Percentiles rank a stretch among this genome's conserved stretches.
These are phyloP conservation scores for Ballota nigra DNA, from an alignment of 257 asterid genomes.

Conservation along the genomic window DNA sequence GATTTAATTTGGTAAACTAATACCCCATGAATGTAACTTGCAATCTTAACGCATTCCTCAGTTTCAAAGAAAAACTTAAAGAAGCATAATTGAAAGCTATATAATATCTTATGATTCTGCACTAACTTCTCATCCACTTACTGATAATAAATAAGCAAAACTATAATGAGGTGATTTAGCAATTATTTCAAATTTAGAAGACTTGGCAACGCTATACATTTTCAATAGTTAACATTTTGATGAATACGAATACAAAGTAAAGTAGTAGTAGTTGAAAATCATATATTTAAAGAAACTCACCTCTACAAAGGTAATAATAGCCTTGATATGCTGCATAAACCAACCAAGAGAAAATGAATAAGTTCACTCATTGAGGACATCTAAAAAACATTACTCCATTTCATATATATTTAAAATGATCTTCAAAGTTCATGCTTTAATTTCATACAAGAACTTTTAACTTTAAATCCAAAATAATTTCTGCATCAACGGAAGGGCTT, in stretches of 20 bases:
- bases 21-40: neutral
- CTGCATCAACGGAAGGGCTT: neutral
- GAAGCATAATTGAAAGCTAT: constrained; percentile 1
- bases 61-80: constrained; percentile 4
- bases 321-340: constrained; percentile 88
- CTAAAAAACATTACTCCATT: neutral
- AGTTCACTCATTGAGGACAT: neutral
- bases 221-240: neutral
- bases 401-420: neutral
- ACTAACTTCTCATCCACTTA: constrained; percentile 1
- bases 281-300: constrained; percentile 30
- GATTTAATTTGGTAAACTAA: neutral
- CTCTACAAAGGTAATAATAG: constrained; percentile 87
- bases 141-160: neutral
- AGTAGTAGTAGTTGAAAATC: neutral
- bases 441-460: neutral
- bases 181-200: neutral
- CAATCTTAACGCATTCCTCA: neutral
- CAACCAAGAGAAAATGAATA: constrained; percentile 16
- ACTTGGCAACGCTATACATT: neutral
- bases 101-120: neutral
- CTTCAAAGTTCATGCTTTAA: neutral
- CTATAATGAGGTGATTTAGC: neutral
- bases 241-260: neutral
- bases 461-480: neutral